A percentile compares a stretch with the other conserved stretches of the same genome.
These are phyloP conservation scores for Epichloe hybrida DNA, from an alignment of 2,329 filamentous ascomycete species.

Conservation along the genomic window DNA sequence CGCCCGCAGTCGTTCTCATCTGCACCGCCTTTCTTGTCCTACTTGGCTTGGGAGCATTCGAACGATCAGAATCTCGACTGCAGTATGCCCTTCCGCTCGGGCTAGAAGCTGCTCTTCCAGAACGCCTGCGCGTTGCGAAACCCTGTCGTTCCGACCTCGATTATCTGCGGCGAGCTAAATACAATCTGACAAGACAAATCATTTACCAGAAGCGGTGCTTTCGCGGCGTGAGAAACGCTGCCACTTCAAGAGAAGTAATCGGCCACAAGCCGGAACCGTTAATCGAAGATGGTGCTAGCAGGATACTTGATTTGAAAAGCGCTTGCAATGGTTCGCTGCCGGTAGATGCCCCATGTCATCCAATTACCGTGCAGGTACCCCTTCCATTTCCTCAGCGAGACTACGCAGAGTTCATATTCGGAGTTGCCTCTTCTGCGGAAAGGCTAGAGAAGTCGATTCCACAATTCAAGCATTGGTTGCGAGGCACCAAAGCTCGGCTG, in stretches of 20 bases:
- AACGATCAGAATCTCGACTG: conserved; percentile 5
- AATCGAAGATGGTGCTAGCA: conserved; percentile 15
- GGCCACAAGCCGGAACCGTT: conserved; percentile 24
- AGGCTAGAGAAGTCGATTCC: conserved; percentile 36
- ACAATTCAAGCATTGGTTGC: conserved; percentile 42
- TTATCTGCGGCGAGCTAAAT: conserved; percentile 16
- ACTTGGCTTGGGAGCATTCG: conserved; percentile 3
- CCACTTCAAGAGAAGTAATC: conserved; percentile 23
- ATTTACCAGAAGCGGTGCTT: conserved; percentile 32
- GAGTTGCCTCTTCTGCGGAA: conserved; percentile 38
- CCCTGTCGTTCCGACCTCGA: conserved; percentile 16
- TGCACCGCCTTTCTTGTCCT: background rate
- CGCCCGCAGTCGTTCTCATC: background rate
- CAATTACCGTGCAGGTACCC: conserved; percentile 34
- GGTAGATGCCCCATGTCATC: conserved; percentile 19
- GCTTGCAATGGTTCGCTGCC: conserved; percentile 10
- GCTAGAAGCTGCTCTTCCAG: conserved; percentile 11
- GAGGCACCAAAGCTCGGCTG: conserved; percentile 34
- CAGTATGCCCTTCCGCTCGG: conserved; percentile 10
- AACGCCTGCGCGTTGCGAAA: conserved; percentile 6
- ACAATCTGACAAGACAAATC: conserved; percentile 26
- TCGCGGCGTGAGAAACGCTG: conserved; percentile 19
- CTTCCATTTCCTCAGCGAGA: conserved; percentile 25
- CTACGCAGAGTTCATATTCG: conserved; percentile 41
- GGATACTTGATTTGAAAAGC: conserved; percentile 18